A percentile compares a stretch with the other conserved stretches of the same genome.
Evolutionary conservation across 2,329 filamentous ascomycete species (phyloP).

Genomic region (Corniculantispora saksenae): DNA sequence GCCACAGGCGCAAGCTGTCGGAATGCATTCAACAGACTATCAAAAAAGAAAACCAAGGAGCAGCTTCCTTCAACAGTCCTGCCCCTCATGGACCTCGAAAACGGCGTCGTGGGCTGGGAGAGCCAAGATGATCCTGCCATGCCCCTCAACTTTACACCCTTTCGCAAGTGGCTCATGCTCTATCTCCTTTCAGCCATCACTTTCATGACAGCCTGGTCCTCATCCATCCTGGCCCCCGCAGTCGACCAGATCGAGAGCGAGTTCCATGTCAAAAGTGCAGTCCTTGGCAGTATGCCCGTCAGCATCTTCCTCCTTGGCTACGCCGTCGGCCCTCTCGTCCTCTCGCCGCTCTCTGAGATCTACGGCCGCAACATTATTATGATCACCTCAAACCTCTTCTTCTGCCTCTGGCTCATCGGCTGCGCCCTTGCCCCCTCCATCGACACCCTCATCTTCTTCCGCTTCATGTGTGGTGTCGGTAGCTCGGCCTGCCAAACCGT

Average conservation of each 20-base stretch:
- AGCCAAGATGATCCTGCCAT: slow-evolving; percentile 57
- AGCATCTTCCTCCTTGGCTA: slow-evolving; percentile 65
- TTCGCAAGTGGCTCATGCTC: slow-evolving; percentile 60
- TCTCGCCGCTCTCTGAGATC: slow-evolving; percentile 63
- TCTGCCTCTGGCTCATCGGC: slow-evolving; percentile 63
- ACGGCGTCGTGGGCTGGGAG: slow-evolving; percentile 62
- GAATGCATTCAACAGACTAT: slow-evolving; percentile 29
- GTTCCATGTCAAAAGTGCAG: slow-evolving; percentile 42
- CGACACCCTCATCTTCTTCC: slow-evolving; percentile 57
- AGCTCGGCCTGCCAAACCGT: slow-evolving; percentile 57
- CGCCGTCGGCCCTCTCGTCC: slow-evolving; percentile 56
- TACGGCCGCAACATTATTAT: slow-evolving; percentile 63
- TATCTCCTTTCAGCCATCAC: slow-evolving; percentile 60
- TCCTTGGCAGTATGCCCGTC: slow-evolving; percentile 53
- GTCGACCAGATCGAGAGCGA: slow-evolving; percentile 46
- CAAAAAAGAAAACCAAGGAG: slow-evolving; percentile 28
- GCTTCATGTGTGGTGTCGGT: slow-evolving; percentile 60
- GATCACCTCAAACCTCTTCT: slow-evolving; percentile 58
- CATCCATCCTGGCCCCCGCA: slow-evolving; percentile 59
- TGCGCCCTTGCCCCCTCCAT: slow-evolving; percentile 61
- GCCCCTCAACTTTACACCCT: slow-evolving; percentile 57
- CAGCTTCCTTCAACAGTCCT: slow-evolving; percentile 37
- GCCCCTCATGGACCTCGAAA: slow-evolving; percentile 53
- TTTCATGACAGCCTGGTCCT: slow-evolving; percentile 66
- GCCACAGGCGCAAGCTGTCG: slow-evolving; percentile 26